phyloP scores from a whole-genome alignment of 2,329 filamentous ascomycete genomes.

The Triangularia verruculosa region DNA sequence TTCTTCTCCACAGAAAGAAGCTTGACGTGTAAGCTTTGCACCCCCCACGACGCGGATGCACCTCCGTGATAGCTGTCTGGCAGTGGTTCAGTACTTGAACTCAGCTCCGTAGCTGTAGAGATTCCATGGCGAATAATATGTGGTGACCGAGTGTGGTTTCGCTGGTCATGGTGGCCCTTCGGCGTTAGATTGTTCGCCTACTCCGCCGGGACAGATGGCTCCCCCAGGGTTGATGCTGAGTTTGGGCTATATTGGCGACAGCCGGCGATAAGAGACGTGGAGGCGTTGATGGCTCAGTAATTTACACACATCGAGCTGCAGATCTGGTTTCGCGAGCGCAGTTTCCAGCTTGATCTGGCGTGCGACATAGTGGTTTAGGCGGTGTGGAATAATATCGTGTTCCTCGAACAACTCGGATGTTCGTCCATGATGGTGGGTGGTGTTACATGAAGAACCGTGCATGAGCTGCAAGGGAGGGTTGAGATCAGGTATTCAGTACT shows the following conservation, averaged over 20 bases:
- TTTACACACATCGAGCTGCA: slow-evolving; percentile 3
- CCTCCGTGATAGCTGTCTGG: background rate
- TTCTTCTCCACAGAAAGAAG: slow-evolving; percentile 4
- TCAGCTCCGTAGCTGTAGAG: background rate
- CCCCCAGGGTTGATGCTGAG: background rate
- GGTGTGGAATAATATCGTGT: slow-evolving; percentile 3
- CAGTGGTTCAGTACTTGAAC: background rate
- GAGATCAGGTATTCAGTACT: background rate
- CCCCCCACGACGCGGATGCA: background rate
- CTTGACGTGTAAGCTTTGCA: background rate
- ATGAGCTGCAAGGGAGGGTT: slow-evolving; percentile 4
- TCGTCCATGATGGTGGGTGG: slow-evolving; percentile 1
- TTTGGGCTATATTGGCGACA: slow-evolving; percentile 3
- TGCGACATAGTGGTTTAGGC: slow-evolving; percentile 4
- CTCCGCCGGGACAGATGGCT: background rate
- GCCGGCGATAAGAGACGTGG: background rate
- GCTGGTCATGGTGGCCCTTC: background rate
- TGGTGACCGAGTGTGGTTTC: background rate
- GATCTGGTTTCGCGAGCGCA: background rate
- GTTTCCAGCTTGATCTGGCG: background rate
- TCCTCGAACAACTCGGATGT: background rate
- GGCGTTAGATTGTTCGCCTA: background rate
- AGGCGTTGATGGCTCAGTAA: slow-evolving; percentile 9
- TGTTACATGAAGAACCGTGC: slow-evolving; percentile 8
- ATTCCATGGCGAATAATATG: background rate